Evolutionary conservation across 2,329 filamentous ascomycete species (phyloP).

Genomic region (Colletotrichum sansevieriae): DNA sequence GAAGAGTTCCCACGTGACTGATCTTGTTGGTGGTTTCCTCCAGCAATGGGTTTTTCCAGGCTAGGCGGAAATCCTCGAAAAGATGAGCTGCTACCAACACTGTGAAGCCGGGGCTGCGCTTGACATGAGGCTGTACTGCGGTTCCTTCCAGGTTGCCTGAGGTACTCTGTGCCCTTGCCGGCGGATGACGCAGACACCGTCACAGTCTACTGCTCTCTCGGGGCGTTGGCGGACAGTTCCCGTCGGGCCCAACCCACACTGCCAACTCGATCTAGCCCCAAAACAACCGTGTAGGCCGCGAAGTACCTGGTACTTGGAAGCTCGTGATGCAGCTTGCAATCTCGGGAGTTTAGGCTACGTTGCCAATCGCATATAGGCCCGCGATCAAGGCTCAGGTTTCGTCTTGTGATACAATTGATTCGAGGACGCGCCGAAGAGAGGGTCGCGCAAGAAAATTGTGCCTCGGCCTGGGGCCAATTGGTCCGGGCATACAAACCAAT

Average conservation of each 20-base stretch:
- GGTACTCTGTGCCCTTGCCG: conserved; percentile 2
- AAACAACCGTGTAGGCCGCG: conserved; percentile 32
- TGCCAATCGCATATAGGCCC: conserved; percentile 29
- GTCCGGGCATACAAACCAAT: conserved; percentile 13
- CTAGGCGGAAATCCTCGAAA: neutral
- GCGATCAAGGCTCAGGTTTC: conserved; percentile 15
- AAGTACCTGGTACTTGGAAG: conserved; percentile 34
- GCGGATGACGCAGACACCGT: conserved; percentile 26
- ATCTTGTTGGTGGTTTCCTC: neutral
- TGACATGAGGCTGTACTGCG: conserved; percentile 8
- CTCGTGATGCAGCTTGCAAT: conserved; percentile 38
- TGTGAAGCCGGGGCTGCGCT: neutral
- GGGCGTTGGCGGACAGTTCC: neutral
- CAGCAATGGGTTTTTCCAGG: neutral
- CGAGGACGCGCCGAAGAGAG: conserved; percentile 24
- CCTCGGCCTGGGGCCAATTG: conserved; percentile 36
- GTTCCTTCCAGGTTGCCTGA: too few species aligned
- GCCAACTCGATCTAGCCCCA: conserved; percentile 39
- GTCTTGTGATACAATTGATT: neutral
- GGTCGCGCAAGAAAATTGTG: conserved; percentile 28
- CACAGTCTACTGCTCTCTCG: neutral
- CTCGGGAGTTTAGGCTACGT: conserved; percentile 40
- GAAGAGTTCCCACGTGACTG: conserved; percentile 20
- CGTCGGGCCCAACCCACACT: conserved; percentile 39
- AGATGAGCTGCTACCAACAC: too few species aligned